Percentiles rank a stretch among this genome's conserved stretches.
These are phyloP conservation scores for Cladochytrium replicatum DNA, from an alignment of 192 early-diverging fungal genomes.

Conservation along the genomic window DNA sequence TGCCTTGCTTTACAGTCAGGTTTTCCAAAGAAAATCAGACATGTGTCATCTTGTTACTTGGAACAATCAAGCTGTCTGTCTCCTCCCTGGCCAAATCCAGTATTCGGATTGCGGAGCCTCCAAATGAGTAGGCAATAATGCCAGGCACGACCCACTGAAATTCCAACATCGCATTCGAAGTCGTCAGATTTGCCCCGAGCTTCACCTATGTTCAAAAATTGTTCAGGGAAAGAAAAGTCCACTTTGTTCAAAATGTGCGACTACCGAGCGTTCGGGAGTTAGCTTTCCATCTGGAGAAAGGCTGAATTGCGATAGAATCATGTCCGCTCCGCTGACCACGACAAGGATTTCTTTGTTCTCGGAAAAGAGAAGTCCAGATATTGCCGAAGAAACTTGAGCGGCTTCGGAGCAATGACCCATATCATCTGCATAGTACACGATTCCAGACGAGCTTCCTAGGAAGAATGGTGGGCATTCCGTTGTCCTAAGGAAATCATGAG, in stretches of 20 bases:
- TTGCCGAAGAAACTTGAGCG: background rate
- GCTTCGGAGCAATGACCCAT: constrained; percentile 38
- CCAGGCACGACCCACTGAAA: constrained; percentile 24
- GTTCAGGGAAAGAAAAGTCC: background rate
- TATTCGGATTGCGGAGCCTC: constrained; percentile 22
- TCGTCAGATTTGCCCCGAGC: constrained; percentile 31
- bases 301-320: constrained; percentile 24
- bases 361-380: constrained; percentile 1
- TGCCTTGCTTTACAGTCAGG: too few species aligned
- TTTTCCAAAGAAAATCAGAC: background rate
- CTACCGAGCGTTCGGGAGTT: constrained; percentile 22
- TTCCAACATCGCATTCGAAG: constrained; percentile 8
- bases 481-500: too few species aligned
- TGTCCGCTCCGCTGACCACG: constrained; percentile 22
- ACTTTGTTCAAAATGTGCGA: background rate
- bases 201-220: background rate
- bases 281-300: constrained; percentile 34
- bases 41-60: background rate
- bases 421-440: constrained; percentile 41
- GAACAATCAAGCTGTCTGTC: constrained; percentile 3
- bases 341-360: constrained; percentile 24
- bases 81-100: constrained; percentile 40
- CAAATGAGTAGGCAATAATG: constrained; percentile 23
- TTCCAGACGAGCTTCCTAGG: constrained; percentile 14
- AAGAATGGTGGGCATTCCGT: constrained; percentile 38